phyloP scores from a whole-genome alignment of 23 red algal genomes.

The Gracilaria caudata region DNA sequence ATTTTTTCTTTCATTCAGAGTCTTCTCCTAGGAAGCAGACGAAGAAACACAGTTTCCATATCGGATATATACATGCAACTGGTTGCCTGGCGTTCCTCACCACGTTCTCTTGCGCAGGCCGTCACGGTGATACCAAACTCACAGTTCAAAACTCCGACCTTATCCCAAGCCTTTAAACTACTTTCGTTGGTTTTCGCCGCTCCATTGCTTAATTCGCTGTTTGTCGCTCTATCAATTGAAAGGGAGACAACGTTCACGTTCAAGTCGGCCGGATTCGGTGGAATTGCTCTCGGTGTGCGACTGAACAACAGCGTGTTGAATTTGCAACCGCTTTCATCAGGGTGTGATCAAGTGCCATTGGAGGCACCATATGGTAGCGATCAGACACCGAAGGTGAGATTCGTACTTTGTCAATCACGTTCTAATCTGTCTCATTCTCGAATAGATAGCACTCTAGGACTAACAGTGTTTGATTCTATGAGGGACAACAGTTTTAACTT shows the following conservation, averaged over 20 bases:
- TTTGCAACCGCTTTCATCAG: neutral
- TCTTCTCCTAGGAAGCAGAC: neutral
- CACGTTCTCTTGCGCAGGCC: neutral
- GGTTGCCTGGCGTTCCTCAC: neutral
- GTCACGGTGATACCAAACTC: neutral
- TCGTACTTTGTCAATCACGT: neutral
- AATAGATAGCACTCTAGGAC: neutral
- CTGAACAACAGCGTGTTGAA: neutral
- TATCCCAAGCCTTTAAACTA: neutral
- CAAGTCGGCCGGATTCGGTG: neutral
- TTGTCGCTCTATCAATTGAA: neutral
- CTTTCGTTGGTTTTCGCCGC: neutral
- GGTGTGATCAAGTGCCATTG: neutral
- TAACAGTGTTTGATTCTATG: neutral
- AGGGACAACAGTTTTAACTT: neutral
- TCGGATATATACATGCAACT: neutral
- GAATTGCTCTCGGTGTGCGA: constrained; percentile 1
- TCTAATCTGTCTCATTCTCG: neutral
- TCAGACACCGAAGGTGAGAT: neutral
- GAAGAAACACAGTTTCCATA: neutral
- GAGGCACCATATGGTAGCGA: neutral
- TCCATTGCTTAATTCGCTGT: neutral
- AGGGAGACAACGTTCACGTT: neutral
- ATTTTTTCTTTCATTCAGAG: neutral
- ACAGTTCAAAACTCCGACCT: neutral